Base-by-base conservation (phyloP, 148 eudicot genomes). In the Heliosperma pusillum region DNA sequence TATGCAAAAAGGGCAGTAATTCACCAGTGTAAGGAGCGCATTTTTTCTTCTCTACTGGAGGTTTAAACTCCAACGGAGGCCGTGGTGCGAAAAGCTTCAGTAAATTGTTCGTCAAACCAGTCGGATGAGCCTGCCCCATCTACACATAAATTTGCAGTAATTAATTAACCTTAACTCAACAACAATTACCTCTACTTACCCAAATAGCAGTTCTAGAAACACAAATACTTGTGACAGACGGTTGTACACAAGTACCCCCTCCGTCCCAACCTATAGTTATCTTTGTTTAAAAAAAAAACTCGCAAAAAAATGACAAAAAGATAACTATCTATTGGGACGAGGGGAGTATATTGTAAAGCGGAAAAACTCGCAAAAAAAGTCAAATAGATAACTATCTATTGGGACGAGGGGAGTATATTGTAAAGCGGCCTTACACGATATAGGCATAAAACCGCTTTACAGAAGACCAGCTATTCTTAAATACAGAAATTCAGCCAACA, bases 81-180 rank as follows among this genome's bases (percentile, higher is more conserved):
- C 97, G 91, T 29, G 99, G 90, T 85, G 90, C 99, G 64, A 96
- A 96, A 40, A 96, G 87, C 85, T 89, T 96, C 81, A 96, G 79
- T 70, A 96, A 88, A 66, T 87, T 88, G 7, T 82, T 67, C 3
- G 99, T 96, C 78, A 96, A 75, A 50, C 99, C 99, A 56, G 99
- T 96, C 17, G 99, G 97, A 82, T 96, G 99, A 74, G 89, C 83
- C 79, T 86, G 89, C 40, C 93, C 99, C 80, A 96, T 90, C 99
- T 96, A 89, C 5, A 26, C 8, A 57, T 10, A 61, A 7, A 20
- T 17, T 57, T 30, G n/a, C 7, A 52, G 56, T 3, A 16, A 58
- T 33, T 27, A 47, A 72, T 42, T 17, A 15, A 4, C 30, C 24
- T 36, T 70, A 27, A 45, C 13, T 25, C 30, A 6, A 47, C 12